Evolutionary conservation across 2,329 filamentous ascomycete genomes (phyloP), one percentile per base, ranked within the genome.

Genomic region (Alternaria rosae): DNA sequence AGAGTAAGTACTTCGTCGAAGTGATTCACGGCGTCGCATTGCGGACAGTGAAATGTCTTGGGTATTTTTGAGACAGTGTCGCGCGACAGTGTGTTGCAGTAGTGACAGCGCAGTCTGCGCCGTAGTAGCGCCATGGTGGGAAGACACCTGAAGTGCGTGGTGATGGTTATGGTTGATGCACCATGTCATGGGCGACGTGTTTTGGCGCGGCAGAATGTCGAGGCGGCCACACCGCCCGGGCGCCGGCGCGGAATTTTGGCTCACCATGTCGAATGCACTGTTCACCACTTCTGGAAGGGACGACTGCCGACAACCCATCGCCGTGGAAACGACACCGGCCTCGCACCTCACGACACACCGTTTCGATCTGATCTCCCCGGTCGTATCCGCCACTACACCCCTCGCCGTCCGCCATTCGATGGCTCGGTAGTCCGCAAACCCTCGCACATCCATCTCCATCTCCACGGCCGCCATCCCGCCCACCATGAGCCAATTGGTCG

Each of bases 1-100:
- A 64, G 21, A 52, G 50, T 50, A 42, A 66, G 54, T 82, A 95
- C 93, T 83, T 94, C 86, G 77, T 99, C 95, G 30, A 97, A 84
- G 81, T 92, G 92, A 79, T 98, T 99, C 61, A 90, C 89, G 17
- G 94, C 92, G 72, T 95, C 92, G 83, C 95, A 99, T 64, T 86
- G 83, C 20, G 86, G 81, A 80, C 78, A 78, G 21, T 68, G 57
- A 61, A 71, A 79, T 44, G 63, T 63, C 26, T 62, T 60, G 11
- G 73, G 68, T 42, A 74, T 60, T 13, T 71, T 71, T 8, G 64
- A 47, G 10, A 72, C 62, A 25, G 64, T 57, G 28, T 73, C 71
- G 13, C 65, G 68, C 38, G 73, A 72, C 52, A 67, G 63, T 25
- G 60, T 45, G 30, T 74, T 76, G 67, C 77, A 79, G 57, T 76